Evolutionary conservation across 2,329 filamentous ascomycete genomes (phyloP).

Genomic region (Dactylellina cionopaga): DNA sequence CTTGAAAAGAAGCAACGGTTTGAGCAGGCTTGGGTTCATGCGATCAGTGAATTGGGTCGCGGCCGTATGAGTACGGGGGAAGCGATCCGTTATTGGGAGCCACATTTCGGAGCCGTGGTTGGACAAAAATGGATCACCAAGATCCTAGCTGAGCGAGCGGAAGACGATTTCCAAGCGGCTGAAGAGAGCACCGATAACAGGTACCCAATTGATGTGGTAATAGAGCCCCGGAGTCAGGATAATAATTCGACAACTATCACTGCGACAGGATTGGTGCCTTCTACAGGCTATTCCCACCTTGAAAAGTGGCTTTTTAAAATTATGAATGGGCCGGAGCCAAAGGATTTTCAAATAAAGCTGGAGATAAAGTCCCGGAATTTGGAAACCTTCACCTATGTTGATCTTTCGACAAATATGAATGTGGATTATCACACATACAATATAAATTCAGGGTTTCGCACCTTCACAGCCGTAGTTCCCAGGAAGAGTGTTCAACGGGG

Average conservation of each 20-base stretch:
- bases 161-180: background rate
- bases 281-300: too few species aligned
- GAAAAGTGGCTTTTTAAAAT: too few species aligned
- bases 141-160: too few species aligned
- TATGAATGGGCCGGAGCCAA: too few species aligned
- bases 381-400: background rate
- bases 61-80: background rate
- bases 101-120: background rate
- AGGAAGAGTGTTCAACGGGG: background rate
- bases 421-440: too few species aligned
- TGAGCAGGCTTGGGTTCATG: background rate
- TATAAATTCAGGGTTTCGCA: too few species aligned
- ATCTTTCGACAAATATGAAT: background rate
- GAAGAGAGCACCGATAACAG: background rate
- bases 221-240: too few species aligned
- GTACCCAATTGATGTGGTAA: background rate
- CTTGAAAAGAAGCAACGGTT: background rate
- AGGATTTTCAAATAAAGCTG: too few species aligned
- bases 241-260: background rate
- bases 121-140: too few species aligned
- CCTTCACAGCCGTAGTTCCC: background rate
- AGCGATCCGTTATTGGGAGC: background rate
- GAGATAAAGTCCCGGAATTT: background rate
- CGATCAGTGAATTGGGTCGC: background rate
- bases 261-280: background rate